A percentile compares a stretch with the other conserved stretches of the same genome.
Conservation (phyloP, 1,139 yeast species). For the Pichia sp. region DNA sequence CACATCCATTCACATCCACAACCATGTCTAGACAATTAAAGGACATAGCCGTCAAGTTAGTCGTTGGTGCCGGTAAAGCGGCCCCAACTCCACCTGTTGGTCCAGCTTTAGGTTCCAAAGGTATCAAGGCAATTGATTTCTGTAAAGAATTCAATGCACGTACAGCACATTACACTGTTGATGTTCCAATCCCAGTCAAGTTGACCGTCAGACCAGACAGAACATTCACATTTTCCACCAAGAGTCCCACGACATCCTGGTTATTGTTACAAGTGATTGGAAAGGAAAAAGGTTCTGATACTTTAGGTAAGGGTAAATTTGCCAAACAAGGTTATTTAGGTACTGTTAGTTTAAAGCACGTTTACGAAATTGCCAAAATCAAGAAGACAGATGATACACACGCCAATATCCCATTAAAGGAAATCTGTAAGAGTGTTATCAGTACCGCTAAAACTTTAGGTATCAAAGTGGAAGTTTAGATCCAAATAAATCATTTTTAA, state of each 20-base stretch:
- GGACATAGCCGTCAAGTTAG: slow-evolving; percentile 70
- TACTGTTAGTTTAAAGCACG: slow-evolving; percentile 77
- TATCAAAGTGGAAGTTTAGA: slow-evolving; percentile 59
- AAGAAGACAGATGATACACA: slow-evolving; percentile 87
- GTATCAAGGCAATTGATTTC: slow-evolving; percentile 97
- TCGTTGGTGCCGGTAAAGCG: slow-evolving; percentile 99
- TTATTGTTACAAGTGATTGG: slow-evolving; percentile 82
- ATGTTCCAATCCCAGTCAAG: slow-evolving; percentile 85
- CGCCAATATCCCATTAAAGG: slow-evolving; percentile 64
- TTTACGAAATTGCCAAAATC: slow-evolving; percentile 92
- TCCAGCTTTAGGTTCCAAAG: slow-evolving; percentile 98
- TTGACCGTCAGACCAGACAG: slow-evolving; percentile 92
- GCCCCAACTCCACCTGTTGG: slow-evolving; percentile 99
- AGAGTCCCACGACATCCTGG: slow-evolving; percentile 93
- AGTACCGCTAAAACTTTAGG: slow-evolving; percentile 91
- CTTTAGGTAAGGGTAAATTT: slow-evolving; percentile 30
- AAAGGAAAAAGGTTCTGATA: slow-evolving; percentile 68
- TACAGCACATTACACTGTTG: slow-evolving; percentile 83
- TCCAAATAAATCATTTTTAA: too few species aligned
- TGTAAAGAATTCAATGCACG: slow-evolving; percentile 98
- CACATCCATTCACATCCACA: too few species aligned
- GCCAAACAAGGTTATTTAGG: slow-evolving; percentile 56
- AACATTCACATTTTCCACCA: slow-evolving; percentile 79
- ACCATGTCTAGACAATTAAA: slow-evolving; percentile 32
- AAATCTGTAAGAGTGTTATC: slow-evolving; percentile 77